Evolutionary conservation across 2,329 filamentous ascomycete species (phyloP).

Genomic region (Stromatinia cepivora): DNA sequence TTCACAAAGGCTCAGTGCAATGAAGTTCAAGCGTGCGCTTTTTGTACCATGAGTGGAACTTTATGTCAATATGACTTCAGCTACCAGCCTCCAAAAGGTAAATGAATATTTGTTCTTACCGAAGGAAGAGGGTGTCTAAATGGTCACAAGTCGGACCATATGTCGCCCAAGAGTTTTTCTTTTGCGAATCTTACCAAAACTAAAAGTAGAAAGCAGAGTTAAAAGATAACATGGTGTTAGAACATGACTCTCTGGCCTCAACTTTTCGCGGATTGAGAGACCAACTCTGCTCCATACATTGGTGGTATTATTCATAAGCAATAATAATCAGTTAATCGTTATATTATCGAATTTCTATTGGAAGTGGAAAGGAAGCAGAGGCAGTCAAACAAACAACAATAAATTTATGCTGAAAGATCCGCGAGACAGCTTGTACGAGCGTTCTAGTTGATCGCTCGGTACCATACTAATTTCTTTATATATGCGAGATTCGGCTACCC

Average conservation of each 20-base stretch:
- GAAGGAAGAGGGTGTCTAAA: neutral
- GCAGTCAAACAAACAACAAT: constrained; percentile 55
- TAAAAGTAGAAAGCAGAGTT: neutral
- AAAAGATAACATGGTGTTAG: neutral
- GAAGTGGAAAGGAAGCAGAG: constrained; percentile 53
- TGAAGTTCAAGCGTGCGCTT: constrained; percentile 53
- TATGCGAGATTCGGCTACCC: constrained; percentile 36
- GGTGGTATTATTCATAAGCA: neutral
- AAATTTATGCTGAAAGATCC: constrained; percentile 61
- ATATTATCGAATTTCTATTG: neutral
- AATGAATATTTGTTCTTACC: neutral
- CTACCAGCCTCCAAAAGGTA: neutral
- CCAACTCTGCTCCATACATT: neutral
- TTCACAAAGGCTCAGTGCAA: constrained; percentile 25
- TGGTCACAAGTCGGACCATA: too few relatives aligned
- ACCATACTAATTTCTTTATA: constrained; percentile 29
- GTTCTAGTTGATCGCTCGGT: neutral
- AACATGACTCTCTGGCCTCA: neutral
- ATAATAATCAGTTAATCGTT: neutral
- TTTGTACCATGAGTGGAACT: constrained; percentile 55
- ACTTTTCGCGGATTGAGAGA: neutral
- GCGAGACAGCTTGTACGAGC: constrained; percentile 57
- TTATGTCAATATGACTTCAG: constrained; percentile 46
- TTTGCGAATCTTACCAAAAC: neutral
- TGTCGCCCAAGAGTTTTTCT: too few relatives aligned